A percentile compares a stretch with the other conserved stretches of the same genome.
Evolutionary conservation across 176 grass and related monocot genomes (phyloP).

Genomic region (Cenchrus purpureus): DNA sequence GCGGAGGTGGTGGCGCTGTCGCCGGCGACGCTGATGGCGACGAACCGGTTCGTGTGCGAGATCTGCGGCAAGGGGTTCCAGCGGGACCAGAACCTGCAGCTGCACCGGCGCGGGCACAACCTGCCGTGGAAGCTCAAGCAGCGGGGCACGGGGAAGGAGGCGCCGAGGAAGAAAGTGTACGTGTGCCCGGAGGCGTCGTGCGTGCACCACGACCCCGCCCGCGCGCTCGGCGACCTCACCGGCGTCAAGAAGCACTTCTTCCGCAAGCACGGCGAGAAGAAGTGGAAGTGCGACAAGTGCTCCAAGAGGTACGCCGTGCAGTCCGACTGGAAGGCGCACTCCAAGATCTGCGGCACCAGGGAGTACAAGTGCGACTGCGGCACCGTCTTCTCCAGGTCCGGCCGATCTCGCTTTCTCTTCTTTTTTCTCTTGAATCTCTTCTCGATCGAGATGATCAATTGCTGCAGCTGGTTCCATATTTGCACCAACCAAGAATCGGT

Average conservation of each 20-base stretch:
- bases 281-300: conserved; percentile 99
- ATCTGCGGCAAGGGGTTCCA: conserved; percentile 98
- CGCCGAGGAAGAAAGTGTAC: conserved; percentile 74
- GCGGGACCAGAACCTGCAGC: conserved; percentile 98
- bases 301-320: conserved; percentile 96
- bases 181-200: conserved; percentile 83
- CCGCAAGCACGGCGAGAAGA: conserved; percentile 99
- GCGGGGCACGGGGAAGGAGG: conserved; percentile 52
- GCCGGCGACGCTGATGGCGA: conserved; percentile 95
- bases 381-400: conserved; percentile 85
- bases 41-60: conserved; percentile 94
- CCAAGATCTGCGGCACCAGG: conserved; percentile 94
- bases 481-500: background rate
- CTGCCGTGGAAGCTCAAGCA: conserved; percentile 99
- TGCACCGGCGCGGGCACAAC: conserved; percentile 96
- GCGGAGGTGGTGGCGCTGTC: conserved; percentile 94
- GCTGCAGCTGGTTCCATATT: background rate
- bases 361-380: conserved; percentile 99
- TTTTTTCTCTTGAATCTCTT: background rate
- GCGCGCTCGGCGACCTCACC: conserved; percentile 91
- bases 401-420: background rate
- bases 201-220: conserved; percentile 84
- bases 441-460: background rate
- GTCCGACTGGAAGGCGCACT: conserved; percentile 99
- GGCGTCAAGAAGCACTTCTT: conserved; percentile 99